Evolutionary conservation across 2,329 filamentous ascomycete genomes (phyloP).

Genomic region (Trichothecium roseum): DNA sequence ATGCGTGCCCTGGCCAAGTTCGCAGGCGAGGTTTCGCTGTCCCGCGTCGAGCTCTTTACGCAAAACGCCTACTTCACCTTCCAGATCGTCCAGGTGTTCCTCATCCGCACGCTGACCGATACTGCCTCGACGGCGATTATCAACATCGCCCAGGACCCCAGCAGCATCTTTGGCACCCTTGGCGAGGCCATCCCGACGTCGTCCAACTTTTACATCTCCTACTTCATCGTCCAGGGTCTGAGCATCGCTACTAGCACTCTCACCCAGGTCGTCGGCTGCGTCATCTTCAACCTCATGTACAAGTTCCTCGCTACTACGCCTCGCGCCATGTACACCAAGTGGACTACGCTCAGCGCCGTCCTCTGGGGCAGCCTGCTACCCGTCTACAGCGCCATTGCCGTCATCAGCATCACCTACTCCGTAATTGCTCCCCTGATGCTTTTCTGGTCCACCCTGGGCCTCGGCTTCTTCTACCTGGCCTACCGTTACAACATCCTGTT

Average conservation of each 20-base stretch:
- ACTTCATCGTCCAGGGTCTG: slow-evolving; percentile 79
- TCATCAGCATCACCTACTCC: slow-evolving; percentile 71
- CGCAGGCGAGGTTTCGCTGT: slow-evolving; percentile 67
- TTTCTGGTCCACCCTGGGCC: slow-evolving; percentile 66
- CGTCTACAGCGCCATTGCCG: slow-evolving; percentile 62
- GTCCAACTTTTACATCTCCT: slow-evolving; percentile 89
- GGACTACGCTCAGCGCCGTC: slow-evolving; percentile 56
- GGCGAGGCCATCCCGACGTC: slow-evolving; percentile 66
- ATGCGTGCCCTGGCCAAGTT: slow-evolving; percentile 63
- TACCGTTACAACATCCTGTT: slow-evolving; percentile 84
- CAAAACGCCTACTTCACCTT: slow-evolving; percentile 90
- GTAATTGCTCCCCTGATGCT: slow-evolving; percentile 77
- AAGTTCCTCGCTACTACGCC: slow-evolving; percentile 67
- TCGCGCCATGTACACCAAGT: slow-evolving; percentile 65
- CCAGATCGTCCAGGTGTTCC: slow-evolving; percentile 87
- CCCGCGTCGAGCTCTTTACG: slow-evolving; percentile 75
- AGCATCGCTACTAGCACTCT: slow-evolving; percentile 64
- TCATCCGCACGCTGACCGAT: slow-evolving; percentile 74
- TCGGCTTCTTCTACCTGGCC: slow-evolving; percentile 71
- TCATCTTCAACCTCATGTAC: slow-evolving; percentile 58
- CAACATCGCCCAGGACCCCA: slow-evolving; percentile 53
- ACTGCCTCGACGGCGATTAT: slow-evolving; percentile 61
- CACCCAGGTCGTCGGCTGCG: slow-evolving; percentile 54
- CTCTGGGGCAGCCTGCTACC: slow-evolving; percentile 73
- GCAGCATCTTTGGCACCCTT: slow-evolving; percentile 50